These are phyloP conservation scores for Flaveria robusta DNA, from an alignment of 129 eudicot genomes.

Conservation along the genomic window DNA sequence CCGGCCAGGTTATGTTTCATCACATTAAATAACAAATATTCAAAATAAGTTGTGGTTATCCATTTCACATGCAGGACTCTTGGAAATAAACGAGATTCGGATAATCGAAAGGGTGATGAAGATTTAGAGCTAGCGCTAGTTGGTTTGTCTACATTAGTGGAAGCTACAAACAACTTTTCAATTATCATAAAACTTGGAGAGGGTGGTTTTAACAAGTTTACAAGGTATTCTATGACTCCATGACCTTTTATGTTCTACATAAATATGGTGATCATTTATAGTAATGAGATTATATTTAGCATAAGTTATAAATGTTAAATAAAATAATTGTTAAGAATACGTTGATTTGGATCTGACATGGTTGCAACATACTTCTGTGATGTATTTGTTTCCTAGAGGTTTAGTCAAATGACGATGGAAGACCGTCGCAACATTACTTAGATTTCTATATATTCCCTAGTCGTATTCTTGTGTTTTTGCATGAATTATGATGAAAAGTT, in stretches of 20 bases:
- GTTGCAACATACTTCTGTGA: background rate
- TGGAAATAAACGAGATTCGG: background rate
- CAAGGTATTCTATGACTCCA: background rate
- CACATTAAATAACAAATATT: no score
- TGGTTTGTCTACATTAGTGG: constrained; percentile 20
- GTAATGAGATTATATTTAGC: background rate
- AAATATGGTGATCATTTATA: background rate
- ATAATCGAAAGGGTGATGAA: background rate
- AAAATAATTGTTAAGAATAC: background rate
- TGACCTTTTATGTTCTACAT: background rate
- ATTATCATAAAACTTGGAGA: constrained; percentile 36
- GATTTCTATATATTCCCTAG: background rate
- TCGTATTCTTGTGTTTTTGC: background rate
- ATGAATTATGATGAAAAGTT: background rate
- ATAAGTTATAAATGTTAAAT: background rate
- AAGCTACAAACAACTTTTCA: constrained; percentile 40
- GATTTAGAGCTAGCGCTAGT: constrained; percentile 38
- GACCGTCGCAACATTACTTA: background rate
- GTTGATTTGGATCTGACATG: background rate
- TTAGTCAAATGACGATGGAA: background rate
- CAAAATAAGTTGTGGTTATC: no score
- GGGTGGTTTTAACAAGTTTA: background rate
- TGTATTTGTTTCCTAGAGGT: background rate
- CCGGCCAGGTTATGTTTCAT: background rate
- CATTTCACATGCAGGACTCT: constrained; percentile 6